A percentile compares a stretch with the other conserved stretches of the same genome.
Conservation (phyloP, 1,284 basidiomycete genomes). For the Ceratobasidium sp. region DNA sequence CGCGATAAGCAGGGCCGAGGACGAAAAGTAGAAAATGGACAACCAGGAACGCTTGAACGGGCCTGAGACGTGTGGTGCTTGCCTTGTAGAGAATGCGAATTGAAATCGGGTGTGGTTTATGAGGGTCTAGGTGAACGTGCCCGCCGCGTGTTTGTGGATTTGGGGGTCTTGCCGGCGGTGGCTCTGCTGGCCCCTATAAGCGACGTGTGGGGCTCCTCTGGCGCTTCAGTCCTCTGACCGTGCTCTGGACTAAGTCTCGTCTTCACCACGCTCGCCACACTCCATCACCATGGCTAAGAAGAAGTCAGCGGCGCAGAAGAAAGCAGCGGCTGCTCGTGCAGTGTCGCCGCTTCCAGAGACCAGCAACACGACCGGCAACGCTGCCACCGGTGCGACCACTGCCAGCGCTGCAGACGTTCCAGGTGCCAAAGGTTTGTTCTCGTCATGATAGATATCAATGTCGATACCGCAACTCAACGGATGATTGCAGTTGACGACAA, state of each 20-base stretch:
- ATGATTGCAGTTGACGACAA: neutral
- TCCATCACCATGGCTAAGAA: slow-evolving; percentile 40
- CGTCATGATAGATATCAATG: neutral
- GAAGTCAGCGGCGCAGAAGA: slow-evolving; percentile 8
- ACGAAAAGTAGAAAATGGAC: neutral
- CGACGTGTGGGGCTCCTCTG: slow-evolving; percentile 17
- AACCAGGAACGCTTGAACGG: neutral
- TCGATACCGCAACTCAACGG: neutral
- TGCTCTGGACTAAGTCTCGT: slow-evolving; percentile 12
- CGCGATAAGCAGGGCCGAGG: slow-evolving; percentile 42
- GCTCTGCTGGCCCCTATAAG: slow-evolving; percentile 32
- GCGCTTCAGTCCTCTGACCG: slow-evolving; percentile 13
- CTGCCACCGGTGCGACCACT: neutral
- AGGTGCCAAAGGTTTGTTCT: neutral
- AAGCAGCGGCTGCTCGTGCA: slow-evolving; percentile 55
- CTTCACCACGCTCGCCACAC: slow-evolving; percentile 25
- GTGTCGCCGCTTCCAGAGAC: slow-evolving; percentile 49
- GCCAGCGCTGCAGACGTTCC: neutral
- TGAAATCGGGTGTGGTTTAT: neutral
- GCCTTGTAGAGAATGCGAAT: neutral
- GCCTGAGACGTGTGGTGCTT: neutral
- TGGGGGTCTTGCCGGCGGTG: slow-evolving; percentile 1
- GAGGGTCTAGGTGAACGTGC: slow-evolving; percentile 27
- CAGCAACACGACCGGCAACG: neutral
- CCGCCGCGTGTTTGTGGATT: slow-evolving; percentile 3